Base-by-base conservation (phyloP, 768 basidiomycete genomes). In the Paxillus ammoniavirescens region DNA sequence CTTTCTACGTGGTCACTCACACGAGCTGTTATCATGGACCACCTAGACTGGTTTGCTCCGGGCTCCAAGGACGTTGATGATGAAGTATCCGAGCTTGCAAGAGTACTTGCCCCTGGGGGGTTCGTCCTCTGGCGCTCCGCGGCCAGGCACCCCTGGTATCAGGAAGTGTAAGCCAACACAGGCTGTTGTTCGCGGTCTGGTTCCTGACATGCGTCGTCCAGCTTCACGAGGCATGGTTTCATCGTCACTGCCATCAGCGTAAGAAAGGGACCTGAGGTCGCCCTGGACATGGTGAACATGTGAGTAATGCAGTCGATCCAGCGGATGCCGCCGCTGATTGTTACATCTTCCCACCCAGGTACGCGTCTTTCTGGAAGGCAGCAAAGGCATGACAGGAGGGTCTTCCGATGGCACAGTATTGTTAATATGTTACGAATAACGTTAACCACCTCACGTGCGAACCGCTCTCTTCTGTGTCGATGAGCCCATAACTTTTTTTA, bases 241-340 rank as follows among this genome's bases (percentile, higher is more conserved):
- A 65, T 68, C 6, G 79, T 87, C 18, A 64, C 72, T 26, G 70
- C 80, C 8, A 69, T 87, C 13, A 77, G 76, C 17, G 73, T 84
- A 53, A 72, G 87, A 50, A 70, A 77, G 58, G 80, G 82, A 2
- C 61, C 72, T 0, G 65, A 71, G 8, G 65, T 58, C 5, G 79
- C 83, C 4, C 76, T 89, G 48, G 87, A 89, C 66, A 71, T 81
- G 53, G 86, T 88, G 31, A 88, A 88, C 62, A 88, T 89, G 86
- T 84, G 60, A 49, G 81, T 66, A 7, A 8, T 30, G 10, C 31
- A 3, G 1, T 48, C 18, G 0, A 6, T 31, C 33, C 38, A n/a
- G 10, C 7, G 13, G 54, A 33, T 35, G 9, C 18, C 37, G 10
- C 26, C 8, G 17, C 18, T 41, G n/a, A 23, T 3, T 14, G 6